phyloP scores from a whole-genome alignment of 352 stramenopile species.

The Stephanocyclus meneghinianus region DNA sequence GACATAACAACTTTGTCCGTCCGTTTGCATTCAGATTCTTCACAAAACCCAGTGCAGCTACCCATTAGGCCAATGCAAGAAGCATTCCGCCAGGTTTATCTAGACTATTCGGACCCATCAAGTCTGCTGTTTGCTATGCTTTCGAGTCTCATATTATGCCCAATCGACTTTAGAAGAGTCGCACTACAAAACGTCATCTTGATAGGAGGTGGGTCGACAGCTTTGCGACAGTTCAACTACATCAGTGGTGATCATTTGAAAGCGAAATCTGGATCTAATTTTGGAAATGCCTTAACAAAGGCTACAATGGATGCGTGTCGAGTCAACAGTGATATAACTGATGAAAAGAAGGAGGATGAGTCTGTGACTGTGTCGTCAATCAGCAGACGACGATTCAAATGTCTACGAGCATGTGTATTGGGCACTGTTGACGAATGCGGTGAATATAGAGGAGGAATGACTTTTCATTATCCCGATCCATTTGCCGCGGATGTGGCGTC shows the following conservation, averaged over 20 bases:
- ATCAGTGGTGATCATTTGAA: background rate
- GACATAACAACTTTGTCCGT: conserved; percentile 23
- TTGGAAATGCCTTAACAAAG: conserved; percentile 12
- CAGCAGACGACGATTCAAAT: conserved; percentile 33
- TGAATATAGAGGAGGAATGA: conserved; percentile 18
- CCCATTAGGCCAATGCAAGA: conserved; percentile 29
- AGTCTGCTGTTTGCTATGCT: conserved; percentile 47
- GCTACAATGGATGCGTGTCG: conserved; percentile 28
- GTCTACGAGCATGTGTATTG: conserved; percentile 11
- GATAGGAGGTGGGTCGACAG: conserved; percentile 34
- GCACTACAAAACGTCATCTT: conserved; percentile 42
- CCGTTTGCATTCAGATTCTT: conserved; percentile 20
- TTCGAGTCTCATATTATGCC: conserved; percentile 24
- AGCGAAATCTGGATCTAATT: conserved; percentile 4
- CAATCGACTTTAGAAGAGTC: conserved; percentile 39
- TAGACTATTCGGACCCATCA: conserved; percentile 44
- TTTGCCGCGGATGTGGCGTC: conserved; percentile 38
- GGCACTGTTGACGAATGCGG: conserved; percentile 1
- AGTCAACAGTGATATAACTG: background rate
- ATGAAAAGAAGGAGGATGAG: conserved; percentile 37
- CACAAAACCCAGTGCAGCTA: background rate
- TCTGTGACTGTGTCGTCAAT: conserved; percentile 27
- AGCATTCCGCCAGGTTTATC: conserved; percentile 45
- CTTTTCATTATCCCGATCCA: conserved; percentile 42
- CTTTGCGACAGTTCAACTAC: conserved; percentile 29